Evolutionary conservation across 2,329 filamentous ascomycete genomes (phyloP).

Genomic region (Colletotrichum truncatum): DNA sequence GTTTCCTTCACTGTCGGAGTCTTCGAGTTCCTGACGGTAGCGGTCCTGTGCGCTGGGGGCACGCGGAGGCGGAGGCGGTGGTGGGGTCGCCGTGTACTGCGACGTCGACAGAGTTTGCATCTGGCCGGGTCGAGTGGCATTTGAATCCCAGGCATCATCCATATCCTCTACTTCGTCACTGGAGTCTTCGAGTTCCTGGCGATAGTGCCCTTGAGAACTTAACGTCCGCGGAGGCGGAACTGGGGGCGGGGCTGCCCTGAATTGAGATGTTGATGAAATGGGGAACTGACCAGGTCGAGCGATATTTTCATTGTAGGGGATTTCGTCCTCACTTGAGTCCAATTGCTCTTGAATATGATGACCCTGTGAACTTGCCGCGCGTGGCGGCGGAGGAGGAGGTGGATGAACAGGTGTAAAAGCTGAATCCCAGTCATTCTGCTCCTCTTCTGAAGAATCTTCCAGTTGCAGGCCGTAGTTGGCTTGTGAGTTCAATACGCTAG

Average conservation of each 20-base stretch:
- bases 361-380: conserved; percentile 10
- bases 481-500: neutral
- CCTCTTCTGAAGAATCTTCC: conserved; percentile 19
- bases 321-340: conserved; percentile 28
- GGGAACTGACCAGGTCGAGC: conserved; percentile 30
- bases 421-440: neutral
- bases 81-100: conserved; percentile 5
- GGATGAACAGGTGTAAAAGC: neutral
- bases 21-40: conserved; percentile 12
- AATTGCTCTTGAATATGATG: conserved; percentile 25
- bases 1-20: conserved; percentile 13
- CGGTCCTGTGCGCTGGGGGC: conserved; percentile 2
- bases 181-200: conserved; percentile 2
- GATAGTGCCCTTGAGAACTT: conserved; percentile 9
- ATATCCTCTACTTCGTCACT: conserved; percentile 14
- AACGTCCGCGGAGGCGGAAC: conserved; percentile 5
- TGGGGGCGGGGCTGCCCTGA: conserved; percentile 11
- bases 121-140: conserved; percentile 17
- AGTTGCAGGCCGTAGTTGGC: neutral
- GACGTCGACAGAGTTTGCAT: conserved; percentile 21
- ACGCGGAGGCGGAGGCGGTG: conserved; percentile 10
- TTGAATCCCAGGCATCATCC: conserved; percentile 15
- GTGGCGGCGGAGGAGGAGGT: conserved; percentile 10
- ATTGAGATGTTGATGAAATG: conserved; percentile 30
- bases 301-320: neutral